phyloP scores from a whole-genome alignment of 225 moss, liverwort and hornwort species.

The Marchantia polymorpha region DNA sequence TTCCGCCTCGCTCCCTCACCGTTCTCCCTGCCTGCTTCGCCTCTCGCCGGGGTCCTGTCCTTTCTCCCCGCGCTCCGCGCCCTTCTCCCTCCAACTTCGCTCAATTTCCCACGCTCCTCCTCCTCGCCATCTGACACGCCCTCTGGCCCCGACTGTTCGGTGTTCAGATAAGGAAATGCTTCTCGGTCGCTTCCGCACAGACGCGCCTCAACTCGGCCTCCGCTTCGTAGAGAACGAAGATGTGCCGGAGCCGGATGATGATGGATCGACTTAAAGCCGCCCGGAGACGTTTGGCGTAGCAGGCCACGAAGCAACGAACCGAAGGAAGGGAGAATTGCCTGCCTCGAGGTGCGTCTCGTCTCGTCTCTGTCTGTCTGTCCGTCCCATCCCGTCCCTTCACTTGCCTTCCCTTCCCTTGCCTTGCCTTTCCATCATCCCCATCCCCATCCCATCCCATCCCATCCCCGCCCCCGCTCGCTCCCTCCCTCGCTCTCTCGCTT shows the following conservation, averaged over 20 bases:
- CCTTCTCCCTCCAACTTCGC: not conserved
- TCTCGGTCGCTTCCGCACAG: constrained; percentile 14
- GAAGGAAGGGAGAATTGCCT: constrained; percentile 4
- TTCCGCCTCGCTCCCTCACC: not conserved
- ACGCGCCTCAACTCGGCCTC: constrained; percentile 3
- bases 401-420: too few relatives aligned
- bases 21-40: not conserved
- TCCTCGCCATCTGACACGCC: not conserved
- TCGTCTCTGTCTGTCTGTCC: not conserved
- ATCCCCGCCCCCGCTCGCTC: not conserved
- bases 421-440: too few relatives aligned
- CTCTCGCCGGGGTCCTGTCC: not conserved
- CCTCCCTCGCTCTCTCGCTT: not conserved
- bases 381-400: not conserved
- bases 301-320: not conserved
- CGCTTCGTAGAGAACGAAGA: not conserved
- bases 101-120: constrained; percentile 4
- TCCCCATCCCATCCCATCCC: too few relatives aligned
- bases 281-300: constrained; percentile 15
- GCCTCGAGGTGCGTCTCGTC: not conserved
- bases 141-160: constrained; percentile 15
- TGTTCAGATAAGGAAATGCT: constrained; percentile 26
- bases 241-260: not conserved
- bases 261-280: constrained; percentile 4
- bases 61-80: not conserved